These are phyloP conservation scores for Boletellus ananas DNA, from an alignment of 768 basidiomycete species.

Conservation along the genomic window DNA sequence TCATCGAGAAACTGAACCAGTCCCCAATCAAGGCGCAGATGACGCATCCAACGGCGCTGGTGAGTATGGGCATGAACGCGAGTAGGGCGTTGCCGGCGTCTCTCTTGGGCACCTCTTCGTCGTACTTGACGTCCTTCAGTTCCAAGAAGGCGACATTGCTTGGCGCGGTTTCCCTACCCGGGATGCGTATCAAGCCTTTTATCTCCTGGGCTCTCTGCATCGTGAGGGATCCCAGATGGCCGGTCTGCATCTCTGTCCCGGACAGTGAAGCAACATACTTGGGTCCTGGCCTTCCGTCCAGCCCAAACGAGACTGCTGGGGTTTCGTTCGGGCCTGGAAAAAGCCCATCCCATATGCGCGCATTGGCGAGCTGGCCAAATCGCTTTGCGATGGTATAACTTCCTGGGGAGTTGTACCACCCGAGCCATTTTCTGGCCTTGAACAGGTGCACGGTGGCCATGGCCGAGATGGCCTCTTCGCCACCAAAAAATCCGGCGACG, in stretches of 20 bases:
- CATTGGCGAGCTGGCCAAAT: slow-evolving; percentile 28
- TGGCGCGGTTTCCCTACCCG: slow-evolving; percentile 17
- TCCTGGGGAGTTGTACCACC: slow-evolving; percentile 38
- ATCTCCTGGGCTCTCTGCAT: slow-evolving; percentile 14
- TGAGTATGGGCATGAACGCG: slow-evolving; percentile 21
- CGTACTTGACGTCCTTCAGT: slow-evolving; percentile 21
- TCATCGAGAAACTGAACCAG: slow-evolving; percentile 32
- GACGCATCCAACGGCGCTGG: slow-evolving; percentile 22
- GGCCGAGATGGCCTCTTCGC: slow-evolving; percentile 36
- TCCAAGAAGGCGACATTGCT: slow-evolving; percentile 20
- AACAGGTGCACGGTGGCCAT: slow-evolving; percentile 35
- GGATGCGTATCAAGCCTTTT: not conserved
- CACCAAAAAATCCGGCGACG: slow-evolving; percentile 36
- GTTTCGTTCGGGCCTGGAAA: slow-evolving; percentile 29
- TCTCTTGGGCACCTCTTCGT: slow-evolving; percentile 6
- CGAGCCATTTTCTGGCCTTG: slow-evolving; percentile 30
- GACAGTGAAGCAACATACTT: slow-evolving; percentile 25
- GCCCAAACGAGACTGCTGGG: slow-evolving; percentile 27
- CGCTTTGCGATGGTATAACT: slow-evolving; percentile 33
- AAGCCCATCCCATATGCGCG: slow-evolving; percentile 30
- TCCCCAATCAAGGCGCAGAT: slow-evolving; percentile 26
- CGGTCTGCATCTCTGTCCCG: slow-evolving; percentile 28
- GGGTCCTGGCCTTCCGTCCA: slow-evolving; percentile 29
- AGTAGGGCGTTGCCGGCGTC: slow-evolving; percentile 9
- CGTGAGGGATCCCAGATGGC: slow-evolving; percentile 30